Evolutionary conservation across 2,329 filamentous ascomycete genomes (phyloP), one percentile per base, ranked within the genome.

Genomic region (Chaetomium sp.): DNA sequence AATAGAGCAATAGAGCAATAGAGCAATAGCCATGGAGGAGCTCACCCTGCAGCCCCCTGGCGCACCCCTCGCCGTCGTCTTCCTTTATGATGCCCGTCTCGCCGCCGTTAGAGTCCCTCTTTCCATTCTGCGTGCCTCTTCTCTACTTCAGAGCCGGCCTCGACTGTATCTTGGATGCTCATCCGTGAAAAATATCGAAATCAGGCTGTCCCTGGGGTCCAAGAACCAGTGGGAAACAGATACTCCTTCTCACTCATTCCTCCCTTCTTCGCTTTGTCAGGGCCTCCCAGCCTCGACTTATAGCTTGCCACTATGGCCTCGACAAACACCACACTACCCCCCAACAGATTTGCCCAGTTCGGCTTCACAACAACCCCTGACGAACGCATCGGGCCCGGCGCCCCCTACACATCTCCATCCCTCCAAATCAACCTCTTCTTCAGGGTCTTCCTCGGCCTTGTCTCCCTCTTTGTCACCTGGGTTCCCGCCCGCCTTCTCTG

Each of bases 401-500:
- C 67, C 47, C 71, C 71, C 12, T 70, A 68, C 64, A 70, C 70
- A 2, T 66, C 70, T 64, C 68, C 71, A 0, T 47, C 70, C 33
- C 72, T 81, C 13, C 64, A 73, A 1, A 76, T 77, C 67, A 86
- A 87, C 75, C 75, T 84, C 50, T 69, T 82, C 60, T 76, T 76
- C 60, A 79, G 85, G n/a, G 76, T 86, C 21, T 62, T 80, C 38
- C 72, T 87, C 21, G 79, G 79, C 21, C 67, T 81, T 51, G 1
- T 82, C 13, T 79, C 80, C 58, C 80, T 81, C 33, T 25, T 81
- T 12, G 70, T 80, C 55, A 83, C 80, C 62, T 77, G 81, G 70
- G 81, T 86, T 0, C 85, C 85, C 1, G 75, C 86, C 2, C 77
- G 77, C 3, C 75, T 85, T 0, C 79, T 87, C 42, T 77, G 77